phyloP scores from a whole-genome alignment of 2,329 filamentous ascomycete species.

The Pseudocercospora eumusae region DNA sequence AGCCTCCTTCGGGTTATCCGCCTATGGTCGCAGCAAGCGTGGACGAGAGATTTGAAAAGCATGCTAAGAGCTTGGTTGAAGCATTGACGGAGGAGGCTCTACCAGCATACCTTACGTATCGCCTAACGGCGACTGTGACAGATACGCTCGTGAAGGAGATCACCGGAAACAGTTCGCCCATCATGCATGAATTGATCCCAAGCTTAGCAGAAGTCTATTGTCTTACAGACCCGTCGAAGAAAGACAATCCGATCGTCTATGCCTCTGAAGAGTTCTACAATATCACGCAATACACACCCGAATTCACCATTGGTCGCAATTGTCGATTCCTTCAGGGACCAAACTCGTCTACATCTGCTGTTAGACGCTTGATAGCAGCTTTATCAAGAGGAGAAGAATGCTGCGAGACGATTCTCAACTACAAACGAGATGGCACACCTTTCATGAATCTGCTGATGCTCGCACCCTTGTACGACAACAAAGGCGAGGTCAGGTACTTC shows the following conservation, averaged over 20 bases:
- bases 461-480: constrained; percentile 46
- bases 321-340: constrained; percentile 50
- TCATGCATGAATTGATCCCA: constrained; percentile 45
- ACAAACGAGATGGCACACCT: constrained; percentile 44
- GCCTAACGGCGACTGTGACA: constrained; percentile 44
- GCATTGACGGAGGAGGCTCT: constrained; percentile 45
- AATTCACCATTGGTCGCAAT: constrained; percentile 49
- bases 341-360: constrained; percentile 39
- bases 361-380: constrained; percentile 42
- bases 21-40: constrained; percentile 40
- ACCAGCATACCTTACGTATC: constrained; percentile 47
- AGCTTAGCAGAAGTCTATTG: constrained; percentile 51
- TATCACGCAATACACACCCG: constrained; percentile 46
- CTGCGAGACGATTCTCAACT: constrained; percentile 49
- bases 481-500: constrained; percentile 44
- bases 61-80: constrained; percentile 38
- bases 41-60: constrained; percentile 43
- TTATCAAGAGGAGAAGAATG: constrained; percentile 44
- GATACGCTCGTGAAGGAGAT: constrained; percentile 49
- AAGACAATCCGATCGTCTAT: constrained; percentile 51
- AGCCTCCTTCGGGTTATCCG: constrained; percentile 29
- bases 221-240: constrained; percentile 46
- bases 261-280: constrained; percentile 51
- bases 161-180: constrained; percentile 44
- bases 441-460: constrained; percentile 47